Base-by-base conservation (phyloP, 768 basidiomycete genomes). In the Fistulinella prunicolor region DNA sequence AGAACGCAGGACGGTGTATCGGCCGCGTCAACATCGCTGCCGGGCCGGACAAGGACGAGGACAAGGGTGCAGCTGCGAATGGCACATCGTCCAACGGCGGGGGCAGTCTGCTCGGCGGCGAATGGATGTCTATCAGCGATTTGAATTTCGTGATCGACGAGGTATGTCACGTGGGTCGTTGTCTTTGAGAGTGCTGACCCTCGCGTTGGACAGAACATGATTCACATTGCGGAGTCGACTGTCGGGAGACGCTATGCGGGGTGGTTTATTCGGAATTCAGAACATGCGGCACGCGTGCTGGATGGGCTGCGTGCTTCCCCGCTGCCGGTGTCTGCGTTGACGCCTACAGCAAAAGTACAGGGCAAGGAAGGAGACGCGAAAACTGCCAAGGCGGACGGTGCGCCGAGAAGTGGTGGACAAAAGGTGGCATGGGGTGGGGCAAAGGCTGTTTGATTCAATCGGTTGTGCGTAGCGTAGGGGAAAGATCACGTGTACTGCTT, bases 191-290 rank as follows among this genome's bases (percentile, higher is more conserved):
- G 43, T 26, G 20, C 22, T 50, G 41, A 49, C 23, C 10, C 28
- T 21, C 16, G 23, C 22, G 14, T 23, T 34, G 30, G 32, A 20
- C 57, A 97, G 94, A 91, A 94, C 65, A 94, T 94, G 88, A 88
- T 98, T 8, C 90, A 95, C 58, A 93, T 98, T 54, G 86, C 90
- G 3, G 94, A 98, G 67, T 93, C 92, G 19, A 96, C 92, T 0
- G 84, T 95, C 17, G 93, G 94, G 14, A 74, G 95, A 38, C 83
- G 93, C 41, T 97, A 92, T 67, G 95, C 93, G 3, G 91, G 93
- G 32, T 96, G 93, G 90, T 97, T 97, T 72, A 94, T 97, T 70
- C 86, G 93, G 57, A 92, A 94, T 68, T 90, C 92, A 5, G 94
- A 96, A 67, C 82, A 93, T 56, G 85, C 93, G 21, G 89, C 92